Conservation (phyloP, 345 rosid genomes). For the Luvunga scandens region DNA sequence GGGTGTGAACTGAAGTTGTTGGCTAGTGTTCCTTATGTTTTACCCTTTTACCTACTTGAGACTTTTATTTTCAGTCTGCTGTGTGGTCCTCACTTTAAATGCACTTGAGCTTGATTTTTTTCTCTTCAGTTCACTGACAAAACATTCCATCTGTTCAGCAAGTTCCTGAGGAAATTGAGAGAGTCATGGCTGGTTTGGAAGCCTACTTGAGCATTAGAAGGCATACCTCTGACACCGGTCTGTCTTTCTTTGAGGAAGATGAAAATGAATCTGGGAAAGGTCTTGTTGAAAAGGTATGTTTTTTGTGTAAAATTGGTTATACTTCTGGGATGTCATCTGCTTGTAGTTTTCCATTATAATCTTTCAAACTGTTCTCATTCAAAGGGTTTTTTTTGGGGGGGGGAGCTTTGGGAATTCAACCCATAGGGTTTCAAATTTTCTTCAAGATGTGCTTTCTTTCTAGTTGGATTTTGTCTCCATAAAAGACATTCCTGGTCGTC, state of each 20-base stretch:
- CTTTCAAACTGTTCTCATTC: background rate
- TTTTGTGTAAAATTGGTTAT: background rate
- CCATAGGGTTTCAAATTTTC: background rate
- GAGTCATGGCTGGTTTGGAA: slow-evolving; percentile 84
- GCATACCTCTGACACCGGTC: slow-evolving; percentile 60
- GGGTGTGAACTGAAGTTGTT: background rate
- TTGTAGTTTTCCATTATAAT: background rate
- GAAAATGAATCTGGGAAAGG: slow-evolving; percentile 46
- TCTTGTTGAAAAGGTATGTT: slow-evolving; percentile 57
- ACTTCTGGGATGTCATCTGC: background rate
- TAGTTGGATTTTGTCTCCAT: background rate
- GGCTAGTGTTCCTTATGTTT: background rate
- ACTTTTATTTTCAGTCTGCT: background rate
- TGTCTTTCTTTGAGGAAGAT: slow-evolving; percentile 66
- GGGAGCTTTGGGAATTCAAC: background rate
- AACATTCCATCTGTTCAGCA: slow-evolving; percentile 48
- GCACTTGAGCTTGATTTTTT: background rate
- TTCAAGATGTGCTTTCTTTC: background rate
- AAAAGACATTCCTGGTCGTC: background rate
- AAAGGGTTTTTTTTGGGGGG: background rate
- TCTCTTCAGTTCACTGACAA: slow-evolving; percentile 4
- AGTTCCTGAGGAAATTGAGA: slow-evolving; percentile 95
- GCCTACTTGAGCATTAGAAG: slow-evolving; percentile 93
- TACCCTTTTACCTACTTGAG: background rate
- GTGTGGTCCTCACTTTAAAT: background rate